phyloP scores from a whole-genome alignment of 2,329 filamentous ascomycete species.

The Xylariaceae sp. region DNA sequence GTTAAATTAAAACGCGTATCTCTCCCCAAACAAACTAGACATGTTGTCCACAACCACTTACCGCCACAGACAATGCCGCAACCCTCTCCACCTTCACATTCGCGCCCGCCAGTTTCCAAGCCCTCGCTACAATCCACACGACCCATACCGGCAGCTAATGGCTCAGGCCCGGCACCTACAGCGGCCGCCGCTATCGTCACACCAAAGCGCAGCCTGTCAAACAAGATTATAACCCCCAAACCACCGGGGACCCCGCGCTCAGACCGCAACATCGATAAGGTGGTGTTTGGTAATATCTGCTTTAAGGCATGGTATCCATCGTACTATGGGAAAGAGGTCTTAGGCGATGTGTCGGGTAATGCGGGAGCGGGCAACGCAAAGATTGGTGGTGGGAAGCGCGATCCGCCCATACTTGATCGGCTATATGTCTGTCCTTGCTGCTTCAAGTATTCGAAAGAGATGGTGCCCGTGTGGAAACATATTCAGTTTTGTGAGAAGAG shows the following conservation, averaged over 20 bases:
- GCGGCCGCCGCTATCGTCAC: constrained; percentile 14
- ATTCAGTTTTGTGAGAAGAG: constrained; percentile 61
- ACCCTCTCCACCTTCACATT: constrained; percentile 5
- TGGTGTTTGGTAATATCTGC: constrained; percentile 81
- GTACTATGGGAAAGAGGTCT: constrained; percentile 78
- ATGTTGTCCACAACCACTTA: not conserved
- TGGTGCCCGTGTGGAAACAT: constrained; percentile 64
- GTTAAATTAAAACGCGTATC: not conserved
- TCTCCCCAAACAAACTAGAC: not conserved
- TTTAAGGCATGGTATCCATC: constrained; percentile 94
- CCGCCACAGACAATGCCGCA: not conserved
- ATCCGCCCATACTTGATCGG: constrained; percentile 61
- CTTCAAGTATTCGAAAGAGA: constrained; percentile 84
- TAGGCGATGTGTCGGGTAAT: constrained; percentile 54
- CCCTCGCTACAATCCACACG: constrained; percentile 6
- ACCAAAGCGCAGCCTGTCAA: constrained; percentile 34
- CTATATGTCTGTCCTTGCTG: constrained; percentile 91
- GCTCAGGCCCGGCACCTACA: not conserved
- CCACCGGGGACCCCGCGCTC: constrained; percentile 46
- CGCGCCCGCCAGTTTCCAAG: not conserved
- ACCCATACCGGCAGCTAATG: constrained; percentile 1
- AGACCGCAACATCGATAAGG: constrained; percentile 83
- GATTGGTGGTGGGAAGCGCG: constrained; percentile 43
- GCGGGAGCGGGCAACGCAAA: constrained; percentile 33
- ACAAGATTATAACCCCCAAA: constrained; percentile 26